These are phyloP conservation scores for Bruguiera parviflora DNA, from an alignment of 345 rosid species.

Conservation along the genomic window DNA sequence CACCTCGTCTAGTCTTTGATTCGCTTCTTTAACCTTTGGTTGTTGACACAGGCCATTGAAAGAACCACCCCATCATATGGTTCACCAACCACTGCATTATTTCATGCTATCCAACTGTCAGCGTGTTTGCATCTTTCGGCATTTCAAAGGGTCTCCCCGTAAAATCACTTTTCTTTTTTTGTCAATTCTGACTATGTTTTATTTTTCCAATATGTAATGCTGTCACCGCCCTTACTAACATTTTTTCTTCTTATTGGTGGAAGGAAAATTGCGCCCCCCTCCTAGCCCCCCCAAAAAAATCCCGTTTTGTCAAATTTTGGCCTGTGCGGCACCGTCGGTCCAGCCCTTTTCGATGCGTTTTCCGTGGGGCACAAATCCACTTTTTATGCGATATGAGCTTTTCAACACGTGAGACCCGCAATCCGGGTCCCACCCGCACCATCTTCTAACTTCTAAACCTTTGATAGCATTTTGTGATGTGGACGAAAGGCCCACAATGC, in stretches of 20 bases:
- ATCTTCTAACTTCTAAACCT: background rate
- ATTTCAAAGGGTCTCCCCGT: conserved; percentile 13
- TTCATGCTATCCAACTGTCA: conserved; percentile 39
- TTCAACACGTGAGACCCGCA: conserved; percentile 7
- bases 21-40: background rate
- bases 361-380: background rate
- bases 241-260: too few relatives aligned
- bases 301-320: too few relatives aligned
- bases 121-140: conserved; percentile 20
- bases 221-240: too few relatives aligned
- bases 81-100: conserved; percentile 40
- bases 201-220: too few relatives aligned
- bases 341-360: background rate
- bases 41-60: conserved; percentile 1
- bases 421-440: background rate
- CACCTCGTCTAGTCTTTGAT: background rate
- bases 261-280: background rate
- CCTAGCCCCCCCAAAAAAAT: too few relatives aligned
- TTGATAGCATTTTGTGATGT: background rate
- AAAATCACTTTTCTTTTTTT: background rate
- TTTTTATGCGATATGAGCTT: background rate
- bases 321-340: too few relatives aligned
- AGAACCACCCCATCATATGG: conserved; percentile 32
- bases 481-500: too few relatives aligned
- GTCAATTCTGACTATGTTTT: too few relatives aligned